Evolutionary conservation across 352 stramenopile genomes (phyloP), one percentile per base, ranked within the genome.

Genomic region (Phytopythium cucurbitacearum): DNA sequence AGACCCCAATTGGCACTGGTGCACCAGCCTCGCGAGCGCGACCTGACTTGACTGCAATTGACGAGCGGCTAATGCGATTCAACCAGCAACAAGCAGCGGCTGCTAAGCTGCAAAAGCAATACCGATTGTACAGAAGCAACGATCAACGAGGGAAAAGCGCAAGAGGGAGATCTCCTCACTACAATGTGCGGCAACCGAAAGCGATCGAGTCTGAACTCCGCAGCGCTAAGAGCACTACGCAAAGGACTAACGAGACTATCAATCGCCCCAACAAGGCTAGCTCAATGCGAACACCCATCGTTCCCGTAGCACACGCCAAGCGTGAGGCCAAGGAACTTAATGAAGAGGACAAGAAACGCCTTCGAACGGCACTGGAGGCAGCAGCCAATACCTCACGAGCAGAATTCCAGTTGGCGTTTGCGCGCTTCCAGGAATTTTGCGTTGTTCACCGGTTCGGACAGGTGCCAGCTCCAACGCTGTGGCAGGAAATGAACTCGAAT

Each of bases 391-490:
- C 66, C 13, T 82, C 71, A 6, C 39, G 54, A n/a, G 40, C 58
- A 0, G 56, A 61, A 6, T 67, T 84, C 21, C 61, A 72, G 16
- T 40, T 54, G 9, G 62, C 69, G 4, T 61, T 76, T 38, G 44
- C 53, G 5, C 48, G 70, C 3, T 70, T 87, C 13, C 59, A 77
- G 42, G 76, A 85, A 50, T 79, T 79, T 40, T 87, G 76, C 33
- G 65, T 84, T 4, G 55, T 82, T 13, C 66, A 79, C 21, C 63
- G 65, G 7, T 78, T 84, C 53, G 53, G 40, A 7, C 59, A 71
- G 8, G 62, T 84, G 33, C 33, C 55, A 0, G 49, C 61, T 5
- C 51, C 57, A 1, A 67, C 58, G 33, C 47, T 84, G 10, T 84
- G 74, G 69, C 73, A 71, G 43, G 53, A 80, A n/a, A 73, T 85